These are phyloP conservation scores for Xylariaceae sp. DNA, from an alignment of 2,329 filamentous ascomycete species.

Conservation along the genomic window DNA sequence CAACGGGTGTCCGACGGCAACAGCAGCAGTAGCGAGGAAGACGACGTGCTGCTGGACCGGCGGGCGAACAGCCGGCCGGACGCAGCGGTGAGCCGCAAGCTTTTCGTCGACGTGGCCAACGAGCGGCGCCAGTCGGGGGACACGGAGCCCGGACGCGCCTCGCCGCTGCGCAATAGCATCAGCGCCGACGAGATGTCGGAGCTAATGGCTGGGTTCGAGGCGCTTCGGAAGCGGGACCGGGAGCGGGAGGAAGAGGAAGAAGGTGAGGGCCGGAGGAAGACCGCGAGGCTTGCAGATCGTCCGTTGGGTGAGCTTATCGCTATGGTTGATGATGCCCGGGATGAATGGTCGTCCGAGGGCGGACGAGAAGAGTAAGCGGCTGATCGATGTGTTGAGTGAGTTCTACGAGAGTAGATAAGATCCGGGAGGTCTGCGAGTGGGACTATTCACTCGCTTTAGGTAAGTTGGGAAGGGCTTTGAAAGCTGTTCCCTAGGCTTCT, in stretches of 20 bases:
- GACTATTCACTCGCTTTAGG: no score
- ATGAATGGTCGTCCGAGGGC: not conserved
- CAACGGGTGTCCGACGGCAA: not conserved
- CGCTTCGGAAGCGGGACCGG: not conserved
- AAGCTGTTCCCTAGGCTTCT: no score
- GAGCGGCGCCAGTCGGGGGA: not conserved
- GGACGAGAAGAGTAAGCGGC: not conserved
- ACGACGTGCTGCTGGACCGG: slow-evolving; percentile 12
- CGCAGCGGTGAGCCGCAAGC: not conserved
- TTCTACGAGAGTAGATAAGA: not conserved
- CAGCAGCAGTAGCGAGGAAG: not conserved
- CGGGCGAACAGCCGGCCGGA: slow-evolving; percentile 3
- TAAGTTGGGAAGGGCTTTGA: no score
- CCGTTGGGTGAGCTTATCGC: no score
- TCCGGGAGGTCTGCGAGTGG: no score
- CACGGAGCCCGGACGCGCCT: not conserved
- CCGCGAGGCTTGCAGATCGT: no score
- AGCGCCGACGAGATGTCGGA: slow-evolving; percentile 7
- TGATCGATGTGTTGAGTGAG: not conserved
- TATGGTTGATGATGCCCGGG: not conserved
- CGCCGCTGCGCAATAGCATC: slow-evolving; percentile 17
- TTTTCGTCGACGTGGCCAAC: not conserved
- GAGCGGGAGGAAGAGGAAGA: not conserved
- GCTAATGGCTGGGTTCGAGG: not conserved
- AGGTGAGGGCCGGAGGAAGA: not conserved